Evolutionary conservation across 1,139 yeast genomes (phyloP).

Genomic region (Wickerhamomyces sp.): DNA sequence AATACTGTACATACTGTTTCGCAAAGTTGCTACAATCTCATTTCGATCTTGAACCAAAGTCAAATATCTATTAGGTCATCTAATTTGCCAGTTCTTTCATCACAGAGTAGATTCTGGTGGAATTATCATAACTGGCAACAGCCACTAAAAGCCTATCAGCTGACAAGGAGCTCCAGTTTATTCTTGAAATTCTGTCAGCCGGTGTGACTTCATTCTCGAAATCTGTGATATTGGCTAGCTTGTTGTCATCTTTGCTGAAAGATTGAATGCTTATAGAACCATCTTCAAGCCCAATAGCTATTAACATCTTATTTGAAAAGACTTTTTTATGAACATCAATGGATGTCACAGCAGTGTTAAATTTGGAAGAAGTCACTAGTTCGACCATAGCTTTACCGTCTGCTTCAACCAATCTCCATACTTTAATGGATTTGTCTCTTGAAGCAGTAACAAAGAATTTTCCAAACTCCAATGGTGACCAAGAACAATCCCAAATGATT

Average conservation of each 20-base stretch:
- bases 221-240: conserved; percentile 28
- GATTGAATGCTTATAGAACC: conserved; percentile 42
- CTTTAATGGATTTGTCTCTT: conserved; percentile 74
- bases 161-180: conserved; percentile 44
- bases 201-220: conserved; percentile 45
- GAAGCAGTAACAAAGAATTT: conserved; percentile 72
- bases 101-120: conserved; percentile 51
- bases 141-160: conserved; percentile 40
- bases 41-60: too few species aligned
- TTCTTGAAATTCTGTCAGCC: conserved; percentile 52
- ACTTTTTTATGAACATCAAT: conserved; percentile 45
- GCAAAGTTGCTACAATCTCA: not conserved
- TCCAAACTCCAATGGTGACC: conserved; percentile 51
- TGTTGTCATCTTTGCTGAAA: conserved; percentile 20
- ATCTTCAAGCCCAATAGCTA: conserved; percentile 72
- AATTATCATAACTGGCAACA: conserved; percentile 65
- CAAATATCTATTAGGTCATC: not conserved
- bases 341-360: conserved; percentile 64
- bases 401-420: conserved; percentile 49
- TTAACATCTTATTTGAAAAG: conserved; percentile 27
- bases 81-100: not conserved
- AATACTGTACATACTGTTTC: too few species aligned
- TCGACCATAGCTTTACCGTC: conserved; percentile 13
- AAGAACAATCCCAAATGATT: conserved; percentile 93
- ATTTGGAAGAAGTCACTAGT: conserved; percentile 33